Conservation (phyloP, 306 rosid species). For the Carpinus viminea region DNA sequence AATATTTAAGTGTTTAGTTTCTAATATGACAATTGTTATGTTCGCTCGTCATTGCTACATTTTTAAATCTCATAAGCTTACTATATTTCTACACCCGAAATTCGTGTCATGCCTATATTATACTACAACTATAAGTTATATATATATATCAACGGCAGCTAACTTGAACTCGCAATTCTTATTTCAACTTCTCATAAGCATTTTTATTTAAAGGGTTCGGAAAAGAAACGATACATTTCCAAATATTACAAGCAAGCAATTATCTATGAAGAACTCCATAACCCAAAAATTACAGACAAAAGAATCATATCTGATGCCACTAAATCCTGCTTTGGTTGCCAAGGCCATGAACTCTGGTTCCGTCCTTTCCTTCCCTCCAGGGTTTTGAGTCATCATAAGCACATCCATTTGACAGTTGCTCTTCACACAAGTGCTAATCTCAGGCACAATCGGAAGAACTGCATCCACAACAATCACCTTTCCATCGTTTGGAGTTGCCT, state of each 20-base stretch:
- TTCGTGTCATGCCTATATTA: too few relatives aligned
- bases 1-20: too few relatives aligned
- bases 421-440: neutral
- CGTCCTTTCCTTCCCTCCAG: conserved; percentile 35
- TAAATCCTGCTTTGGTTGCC: conserved; percentile 27
- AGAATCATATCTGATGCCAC: conserved; percentile 25
- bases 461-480: conserved; percentile 33
- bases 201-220: too few relatives aligned
- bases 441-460: conserved; percentile 20
- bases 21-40: too few relatives aligned
- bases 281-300: conserved; percentile 12
- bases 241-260: neutral
- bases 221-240: neutral
- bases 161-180: too few relatives aligned
- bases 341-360: conserved; percentile 23
- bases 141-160: too few relatives aligned
- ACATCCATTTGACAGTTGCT: neutral
- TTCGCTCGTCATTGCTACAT: too few relatives aligned
- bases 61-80: too few relatives aligned
- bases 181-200: too few relatives aligned
- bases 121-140: too few relatives aligned
- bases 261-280: conserved; percentile 27
- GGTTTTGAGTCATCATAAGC: conserved; percentile 28
- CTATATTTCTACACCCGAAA: too few relatives aligned
- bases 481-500: conserved; percentile 24